Evolutionary conservation across 169 alveolate genomes (phyloP).

Genomic region (Toxoplasma gondii): DNA sequence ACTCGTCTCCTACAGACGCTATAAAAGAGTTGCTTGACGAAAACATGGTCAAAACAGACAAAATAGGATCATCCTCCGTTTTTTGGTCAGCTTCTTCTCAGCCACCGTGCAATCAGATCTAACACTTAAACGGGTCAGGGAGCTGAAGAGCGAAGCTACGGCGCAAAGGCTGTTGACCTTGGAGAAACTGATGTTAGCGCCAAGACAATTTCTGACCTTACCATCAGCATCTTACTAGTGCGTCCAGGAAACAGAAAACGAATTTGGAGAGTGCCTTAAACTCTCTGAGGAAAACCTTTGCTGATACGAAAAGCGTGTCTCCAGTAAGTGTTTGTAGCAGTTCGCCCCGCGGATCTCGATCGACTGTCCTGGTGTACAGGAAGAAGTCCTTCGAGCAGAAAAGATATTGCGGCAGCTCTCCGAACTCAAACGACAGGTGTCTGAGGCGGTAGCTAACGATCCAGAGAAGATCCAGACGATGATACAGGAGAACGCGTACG

Average conservation of each 20-base stretch:
- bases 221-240: not conserved
- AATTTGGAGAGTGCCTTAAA: constrained; percentile 13
- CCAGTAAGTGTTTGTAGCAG: not conserved
- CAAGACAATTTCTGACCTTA: not conserved
- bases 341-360: not conserved
- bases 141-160: constrained; percentile 51
- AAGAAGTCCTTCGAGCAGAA: not conserved
- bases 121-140: not conserved
- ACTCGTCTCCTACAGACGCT: constrained; percentile 31
- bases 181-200: constrained; percentile 25
- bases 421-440: not conserved
- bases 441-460: constrained; percentile 9
- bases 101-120: not conserved
- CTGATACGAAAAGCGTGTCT: not conserved
- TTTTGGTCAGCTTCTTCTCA: constrained; percentile 32
- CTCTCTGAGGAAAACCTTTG: not conserved
- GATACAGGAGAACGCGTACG: constrained; percentile 28
- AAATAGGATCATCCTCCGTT: constrained; percentile 53
- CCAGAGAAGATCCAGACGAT: not conserved
- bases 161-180: constrained; percentile 38
- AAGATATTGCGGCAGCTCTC: not conserved
- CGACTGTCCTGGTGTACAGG: not conserved
- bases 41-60: constrained; percentile 52
- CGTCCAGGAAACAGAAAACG: constrained; percentile 43
- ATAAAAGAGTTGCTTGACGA: constrained; percentile 62